Percentiles rank a stretch among this genome's conserved stretches.
These are phyloP conservation scores for Croton laevigatus DNA, from an alignment of 441 rosid species.

Conservation along the genomic window DNA sequence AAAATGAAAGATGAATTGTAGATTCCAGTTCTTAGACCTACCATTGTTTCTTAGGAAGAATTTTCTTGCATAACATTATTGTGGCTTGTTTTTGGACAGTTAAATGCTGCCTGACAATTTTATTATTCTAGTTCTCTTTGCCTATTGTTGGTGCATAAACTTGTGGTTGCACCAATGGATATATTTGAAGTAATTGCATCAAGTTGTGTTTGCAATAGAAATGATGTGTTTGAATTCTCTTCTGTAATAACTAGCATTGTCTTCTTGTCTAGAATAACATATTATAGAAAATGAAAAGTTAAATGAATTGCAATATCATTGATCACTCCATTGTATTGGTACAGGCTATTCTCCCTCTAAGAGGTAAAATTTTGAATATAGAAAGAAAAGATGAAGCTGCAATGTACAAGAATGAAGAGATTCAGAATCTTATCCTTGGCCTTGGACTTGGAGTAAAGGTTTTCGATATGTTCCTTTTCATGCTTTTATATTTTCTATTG, in stretches of 20 bases:
- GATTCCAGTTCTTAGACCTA: neutral
- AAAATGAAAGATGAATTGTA: neutral
- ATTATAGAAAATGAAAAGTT: neutral
- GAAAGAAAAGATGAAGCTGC: slow-evolving; percentile 97
- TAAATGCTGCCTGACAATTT: neutral
- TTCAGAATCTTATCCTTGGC: slow-evolving; percentile 87
- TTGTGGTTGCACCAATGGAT: slow-evolving; percentile 1
- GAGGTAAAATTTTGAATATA: slow-evolving; percentile 92
- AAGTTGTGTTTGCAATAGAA: neutral
- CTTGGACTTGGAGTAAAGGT: slow-evolving; percentile 98
- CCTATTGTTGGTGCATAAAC: neutral
- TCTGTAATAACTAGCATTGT: neutral
- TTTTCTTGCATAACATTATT: neutral
- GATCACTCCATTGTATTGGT: slow-evolving; percentile 16
- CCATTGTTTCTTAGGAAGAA: neutral
- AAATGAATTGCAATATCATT: neutral
- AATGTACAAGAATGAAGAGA: slow-evolving; percentile 95
- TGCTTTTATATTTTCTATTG: neutral
- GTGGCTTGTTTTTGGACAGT: too few relatives aligned
- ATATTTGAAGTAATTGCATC: neutral
- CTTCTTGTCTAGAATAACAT: neutral
- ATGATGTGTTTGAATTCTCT: neutral
- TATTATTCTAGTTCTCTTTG: neutral
- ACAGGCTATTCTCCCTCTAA: slow-evolving; percentile 95
- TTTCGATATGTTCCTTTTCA: neutral